Evolutionary conservation across 306 rosid species (phyloP), one percentile per base, ranked within the genome.

Genomic region (Myrica gale): DNA sequence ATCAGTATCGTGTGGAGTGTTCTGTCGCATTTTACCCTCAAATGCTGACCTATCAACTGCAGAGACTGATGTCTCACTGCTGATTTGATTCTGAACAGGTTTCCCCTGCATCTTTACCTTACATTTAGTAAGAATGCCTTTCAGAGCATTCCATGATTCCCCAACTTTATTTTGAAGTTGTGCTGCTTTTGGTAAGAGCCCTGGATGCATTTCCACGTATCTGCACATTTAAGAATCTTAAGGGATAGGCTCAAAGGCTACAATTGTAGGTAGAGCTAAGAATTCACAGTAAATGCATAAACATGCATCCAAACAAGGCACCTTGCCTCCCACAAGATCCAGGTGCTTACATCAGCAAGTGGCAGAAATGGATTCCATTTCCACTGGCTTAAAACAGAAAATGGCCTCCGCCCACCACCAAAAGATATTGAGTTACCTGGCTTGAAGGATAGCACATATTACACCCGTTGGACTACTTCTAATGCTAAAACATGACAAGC

Each of bases 141-240:
- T 79, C 53, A 79, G 9, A 26, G 69, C 3, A 16, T 15, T 1
- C 82, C 78, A 79, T 4, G 58, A 26, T 26, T 0, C 42, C 19
- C 41, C 50, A 32, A 47, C 23, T n/a, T 46, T 21, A 46, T 39
- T 50, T 19, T 4, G 62, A 45, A 2, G 17, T 16, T 21, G 15
- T 55, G 77, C 17, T 72, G 73, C 37, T 32, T 71, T 5, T 3
- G 48, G 44, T 11, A 37, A 6, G 46, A 48, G 1, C 51, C 54
- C 76, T 20, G 42, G 52, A 71, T 71, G 61, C 72, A 23, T 58
- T 47, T 67, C 74, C 78, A 20, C 21, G 7, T 45, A 16, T 65
- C 74, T 74, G 50, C 37, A 67, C 53, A 73, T 42, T 42, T 23
- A 41, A 51, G 0, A 45, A 63, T 13, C 1, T 19, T 16, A 1